Conservation (phyloP, 176 grass and related monocot genomes). For the Juncus inflexus region DNA sequence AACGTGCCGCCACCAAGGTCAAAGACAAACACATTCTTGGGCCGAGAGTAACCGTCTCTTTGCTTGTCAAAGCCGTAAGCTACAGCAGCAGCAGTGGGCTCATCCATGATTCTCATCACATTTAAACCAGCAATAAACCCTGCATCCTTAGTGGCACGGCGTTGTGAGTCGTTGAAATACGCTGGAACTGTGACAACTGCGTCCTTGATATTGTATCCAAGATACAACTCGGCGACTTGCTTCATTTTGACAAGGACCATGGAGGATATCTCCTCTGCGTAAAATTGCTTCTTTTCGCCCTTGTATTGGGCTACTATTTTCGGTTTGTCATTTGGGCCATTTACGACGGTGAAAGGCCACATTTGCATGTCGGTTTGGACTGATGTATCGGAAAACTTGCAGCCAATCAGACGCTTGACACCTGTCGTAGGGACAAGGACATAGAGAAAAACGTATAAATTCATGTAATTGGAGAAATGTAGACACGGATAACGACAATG, state of each 20-base stretch:
- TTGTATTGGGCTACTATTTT: constrained; percentile 36
- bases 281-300: constrained; percentile 33
- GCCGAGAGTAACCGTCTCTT: background rate
- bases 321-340: constrained; percentile 26
- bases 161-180: constrained; percentile 42
- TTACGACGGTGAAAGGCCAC: constrained; percentile 37
- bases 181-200: constrained; percentile 40
- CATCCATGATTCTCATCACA: constrained; percentile 38
- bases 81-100: constrained; percentile 32
- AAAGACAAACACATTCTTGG: constrained; percentile 34
- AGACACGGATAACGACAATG: too few relatives aligned
- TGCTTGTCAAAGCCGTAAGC: constrained; percentile 24
- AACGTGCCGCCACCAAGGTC: constrained; percentile 29
- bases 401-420: constrained; percentile 41
- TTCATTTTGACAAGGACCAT: constrained; percentile 42
- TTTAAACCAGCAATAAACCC: constrained; percentile 33
- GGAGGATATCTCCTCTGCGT: constrained; percentile 39
- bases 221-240: constrained; percentile 33
- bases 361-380: constrained; percentile 36
- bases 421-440: constrained; percentile 14
- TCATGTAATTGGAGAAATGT: too few relatives aligned
- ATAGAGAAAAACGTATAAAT: too few relatives aligned
- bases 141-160: constrained; percentile 41
- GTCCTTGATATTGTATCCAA: constrained; percentile 34
- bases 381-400: constrained; percentile 19